Evolutionary conservation across 305 asterid genomes (phyloP), one percentile per base, ranked within the genome.

Genomic region (Rubia balearica): DNA sequence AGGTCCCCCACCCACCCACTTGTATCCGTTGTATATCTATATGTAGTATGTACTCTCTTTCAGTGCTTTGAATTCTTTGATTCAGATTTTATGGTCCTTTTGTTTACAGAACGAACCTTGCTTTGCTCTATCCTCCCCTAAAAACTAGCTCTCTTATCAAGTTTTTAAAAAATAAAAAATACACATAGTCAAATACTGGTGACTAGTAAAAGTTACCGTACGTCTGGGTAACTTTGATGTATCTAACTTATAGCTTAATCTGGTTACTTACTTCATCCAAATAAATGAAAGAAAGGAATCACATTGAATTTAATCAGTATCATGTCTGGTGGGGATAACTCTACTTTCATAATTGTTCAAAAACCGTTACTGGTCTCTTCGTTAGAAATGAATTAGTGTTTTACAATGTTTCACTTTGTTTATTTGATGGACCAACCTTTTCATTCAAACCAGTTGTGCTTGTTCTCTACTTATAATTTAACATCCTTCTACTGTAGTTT

Each of bases 1-100:
- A 78, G 67, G 63, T 69, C 61, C 69, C 70, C 41, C 33, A 30
- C 33, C 33, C 33, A 30, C 43, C 30, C 45, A 41, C 2, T 27
- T 61, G 53, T 24, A 24, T 49, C 57, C 19, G 27, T 17, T 22
- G 8, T 6, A 41, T n/a, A 14, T 10, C 36, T 21, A 36, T n/a
- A n/a, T n/a, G n/a, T n/a, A n/a, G n/a, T 13, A 46, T 0, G 13
- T 55, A 7, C 61, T 48, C 67, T 66, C 40, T n/a, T 3, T 19
- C n/a, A 10, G 57, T 19, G 61, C 24, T n/a, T 56, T 45, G 13
- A 42, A 19, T 43, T 41, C 22, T n/a, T 14, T 49, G 8, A 30
- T 48, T 49, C 22, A 60, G 5, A 33, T n/a, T 19, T 19, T 49
- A 30, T 61, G 19, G 42, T 48, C 45, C 38, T 48, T 24, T 0